Base-by-base conservation (phyloP, 768 basidiomycete genomes). In the Agrocybe praecox region DNA sequence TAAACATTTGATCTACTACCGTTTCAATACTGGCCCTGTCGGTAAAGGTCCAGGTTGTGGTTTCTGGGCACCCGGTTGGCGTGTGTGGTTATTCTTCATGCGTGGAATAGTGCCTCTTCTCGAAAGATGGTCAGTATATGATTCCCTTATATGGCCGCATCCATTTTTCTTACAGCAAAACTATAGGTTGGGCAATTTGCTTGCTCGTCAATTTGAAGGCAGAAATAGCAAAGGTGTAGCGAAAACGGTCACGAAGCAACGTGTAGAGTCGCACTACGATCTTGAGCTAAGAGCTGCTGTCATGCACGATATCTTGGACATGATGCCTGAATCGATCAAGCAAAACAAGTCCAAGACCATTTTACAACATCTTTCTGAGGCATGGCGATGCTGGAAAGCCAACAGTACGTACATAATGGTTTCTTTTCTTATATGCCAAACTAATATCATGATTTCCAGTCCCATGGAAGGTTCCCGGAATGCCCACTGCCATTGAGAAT, bases 311-410 rank as follows among this genome's bases (percentile, higher is more conserved):
- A 98, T 99, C 64, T 80, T 99, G 64, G 96, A 98, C 78, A 98
- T 98, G 96, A 98, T 98, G 96, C 97, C 97, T 7, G 97, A 98
- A 73, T 94, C 92, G 2, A 96, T 98, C 79, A 96, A 96, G 75
- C 94, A 96, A 74, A 99, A 98, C 77, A 98, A 99, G 79, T 88
- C 95, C n/a, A 99, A 99, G 80, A 98, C 97, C 11, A 98, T 99
- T 62, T 69, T 99, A 69, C 97, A 99, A 71, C 97, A 98, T 71
- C 76, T 98, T 63, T 97, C 96, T 2, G 97, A 98, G 70, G 97
- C 96, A 10, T 98, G 97, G 97, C 82, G 96, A 64, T 98, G 96
- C 74, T 94, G 92, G 92, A 94, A 94, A 72, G 92, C 92, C 3
- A 94, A 94, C 68, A 94, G 85, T 86, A 59, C 64, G 85, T 73